Evolutionary conservation across 768 basidiomycete genomes (phyloP), one percentile per base, ranked within the genome.

Genomic region (Tulasnella sp.): DNA sequence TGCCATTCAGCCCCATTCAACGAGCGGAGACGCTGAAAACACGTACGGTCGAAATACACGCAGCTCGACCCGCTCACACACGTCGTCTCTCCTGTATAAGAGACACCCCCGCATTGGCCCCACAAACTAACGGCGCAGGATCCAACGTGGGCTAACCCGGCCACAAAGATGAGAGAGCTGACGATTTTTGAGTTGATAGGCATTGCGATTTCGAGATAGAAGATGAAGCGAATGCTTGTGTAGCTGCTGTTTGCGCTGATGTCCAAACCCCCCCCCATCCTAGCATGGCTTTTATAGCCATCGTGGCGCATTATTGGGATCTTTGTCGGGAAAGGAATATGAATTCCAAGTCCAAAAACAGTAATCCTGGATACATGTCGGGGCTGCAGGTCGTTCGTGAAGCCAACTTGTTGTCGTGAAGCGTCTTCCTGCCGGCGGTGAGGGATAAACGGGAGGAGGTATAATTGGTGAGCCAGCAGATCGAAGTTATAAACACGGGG

Each of bases 41-140:
- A 68, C 62, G 24, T 68, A 68, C 62, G 39, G 73, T 74, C 16
- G 6, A 42, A 38, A 8, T 4, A 14, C 18, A 74, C 73, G 39
- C 73, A 74, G 10, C 6, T 42, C 31, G 73, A 42, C 14, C 73
- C 73, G 24, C 40, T 48, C n/a, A 19, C 73, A 31, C 73, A 74
- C 46, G 73, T 74, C 24, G 73, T 74, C 12, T 74, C 73, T 14
- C 73, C 73, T n/a, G 12, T 74, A 16, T 74, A 74, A 10, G 40
- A 42, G 73, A 7, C 27, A 14, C 73, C 73, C 40, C 73, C 73
- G 16, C 73, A 74, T 38, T 74, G 73, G 31, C 73, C 73, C 38
- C 73, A 74, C 31, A 74, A 21, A n/a, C 46, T 9, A 42, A 74
- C 73, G 31, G 73, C 9, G 31, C 62, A 68, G 34, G 62, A 68